Base-by-base conservation (phyloP, 139 green algal species). In the Chlorella vulgaris region DNA sequence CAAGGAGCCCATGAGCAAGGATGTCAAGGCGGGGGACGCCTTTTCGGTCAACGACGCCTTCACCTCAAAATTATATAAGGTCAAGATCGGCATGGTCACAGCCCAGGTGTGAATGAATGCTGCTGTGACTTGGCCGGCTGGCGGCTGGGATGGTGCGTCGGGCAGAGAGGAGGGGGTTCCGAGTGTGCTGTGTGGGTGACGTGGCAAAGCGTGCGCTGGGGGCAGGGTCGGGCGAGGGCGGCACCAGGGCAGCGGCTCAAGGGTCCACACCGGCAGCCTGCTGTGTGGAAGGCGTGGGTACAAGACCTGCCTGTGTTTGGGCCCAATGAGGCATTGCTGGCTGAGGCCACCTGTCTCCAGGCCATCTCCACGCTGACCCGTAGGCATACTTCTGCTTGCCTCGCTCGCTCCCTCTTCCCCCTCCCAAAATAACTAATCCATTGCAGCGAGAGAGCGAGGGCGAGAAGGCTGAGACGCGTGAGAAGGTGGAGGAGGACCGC, bases 41-140 rank as follows among this genome's bases (percentile, higher is more conserved):
- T 99, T 99, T 84, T 77, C 50, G 62, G 94, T 98, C 89, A 99
- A 99, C 86, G 93, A 96, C 38, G 85, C 77, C 73, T 94, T 94
- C 88, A 88, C 50, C 15, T 93, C 78, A 82, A 97, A 97, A 89
- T 81, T 98, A 22, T 93, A 94, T 86, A 87, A 91, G 83, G 86
- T 96, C 76, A 94, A 95, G 81, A 92, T 96, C 75, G 85, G 83
- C 67, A 93, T 83, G 78, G 78, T 83, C 29, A 36, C 38, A 18
- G 78, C 78, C 47, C 78, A 83, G 78, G 78, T 81, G 62, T 26
- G 61, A 35, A 13, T 13, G 22, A n/a, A 5, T 53, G 22, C 68
- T 39, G 36, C 6, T 50, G 15, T 38, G 28, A 28, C 28, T 69
- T 28, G 6, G 33, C 26, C 21, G 66, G 15, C 5, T 65, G 55